Base-by-base conservation (phyloP, 768 basidiomycete genomes). In the Vishniacozyma victoriae region DNA sequence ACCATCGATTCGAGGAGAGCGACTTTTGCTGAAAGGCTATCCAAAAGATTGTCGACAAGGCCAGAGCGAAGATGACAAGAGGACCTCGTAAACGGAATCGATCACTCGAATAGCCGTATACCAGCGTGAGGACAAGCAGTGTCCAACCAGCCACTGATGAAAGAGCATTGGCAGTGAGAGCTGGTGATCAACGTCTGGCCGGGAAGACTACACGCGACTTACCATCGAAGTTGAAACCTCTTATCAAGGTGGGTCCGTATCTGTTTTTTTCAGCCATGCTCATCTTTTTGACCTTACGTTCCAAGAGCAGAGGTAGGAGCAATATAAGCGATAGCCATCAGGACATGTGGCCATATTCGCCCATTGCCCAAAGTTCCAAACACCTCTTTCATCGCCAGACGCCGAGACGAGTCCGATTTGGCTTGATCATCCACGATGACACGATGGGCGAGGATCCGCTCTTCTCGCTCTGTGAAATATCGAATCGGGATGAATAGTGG, bases 101-200 rank as follows among this genome's bases (percentile, higher is more conserved):
- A 37, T 65, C 68, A 29, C 41, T 48, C 13, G 48, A 23, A 52
- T 53, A 53, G 14, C 59, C 57, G n/a, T 57, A 50, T 15, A 35
- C 31, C 12, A 64, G 42, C 14, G 52, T 50, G 12, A 45, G 41
- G 45, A 64, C 38, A 15, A 64, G 51, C 2, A 46, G 27, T 31
- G 64, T 50, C 62, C 61, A 69, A 3, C 62, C 57, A 2, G 52
- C 39, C 15, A 70, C 68, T 13, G 64, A 64, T 1, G 63, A 56
- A 2, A 70, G 54, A 2, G 68, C 68, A 41, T 70, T 70, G 24
- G 60, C 52, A 20, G 55, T 61, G 27, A 70, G 54, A 1, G 49
- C 54, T 48, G 29, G 18, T 18, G n/a, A 22, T n/a, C 18, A 20
- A 15, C 19, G 18, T 48, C 38, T 41, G 6, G n/a, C 2, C n/a